Evolutionary conservation across 2,329 filamentous ascomycete species (phyloP), one percentile per base, ranked within the genome.

Genomic region (Colletotrichum paranaense): DNA sequence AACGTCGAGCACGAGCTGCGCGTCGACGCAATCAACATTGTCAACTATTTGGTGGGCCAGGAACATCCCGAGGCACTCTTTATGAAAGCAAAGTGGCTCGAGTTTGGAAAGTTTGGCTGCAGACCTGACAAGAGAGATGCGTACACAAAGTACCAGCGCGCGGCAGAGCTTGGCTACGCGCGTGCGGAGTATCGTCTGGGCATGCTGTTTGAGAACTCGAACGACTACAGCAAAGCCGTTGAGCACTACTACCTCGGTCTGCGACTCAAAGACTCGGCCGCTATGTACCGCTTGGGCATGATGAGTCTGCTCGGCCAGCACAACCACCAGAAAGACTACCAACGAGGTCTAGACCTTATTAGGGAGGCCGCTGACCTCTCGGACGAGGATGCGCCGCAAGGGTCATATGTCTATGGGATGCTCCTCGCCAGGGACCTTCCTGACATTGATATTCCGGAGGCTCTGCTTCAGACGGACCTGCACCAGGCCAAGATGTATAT

Each of bases 161-260:
- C 97, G n/a, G 93, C 95, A 35, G 93, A 95, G 78, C 92, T 94
- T 78, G 95, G 95, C 71, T 97, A 95, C 84, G 91, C 93, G 26
- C 89, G 97, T 77, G 95, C 97, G 24, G 95, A 98, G 82, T 99
- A 99, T 82, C 92, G 97, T 59, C 97, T 99, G 85, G 97, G 97
- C 75, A 99, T 98, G 96, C 93, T 98, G 70, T 98, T 95, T 81
- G 97, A 99, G 84, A 95, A 94, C 81, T 96, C 95, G 5, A 97
- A 97, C 80, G 96, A 99, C 79, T 92, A 95, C 73, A 89, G 92
- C 75, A 98, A 97, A 82, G 97, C 97, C 6, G 92, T 98, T 79
- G 92, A 93, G 79, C 95, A 98, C 82, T 99, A 98, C 83, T 91
- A 95, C 76, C 89, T 90, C 60, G 97, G 97, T 62, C 92, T 97